Conservation (phyloP, 257 asterid genomes). For the Capsicum chinense region DNA sequence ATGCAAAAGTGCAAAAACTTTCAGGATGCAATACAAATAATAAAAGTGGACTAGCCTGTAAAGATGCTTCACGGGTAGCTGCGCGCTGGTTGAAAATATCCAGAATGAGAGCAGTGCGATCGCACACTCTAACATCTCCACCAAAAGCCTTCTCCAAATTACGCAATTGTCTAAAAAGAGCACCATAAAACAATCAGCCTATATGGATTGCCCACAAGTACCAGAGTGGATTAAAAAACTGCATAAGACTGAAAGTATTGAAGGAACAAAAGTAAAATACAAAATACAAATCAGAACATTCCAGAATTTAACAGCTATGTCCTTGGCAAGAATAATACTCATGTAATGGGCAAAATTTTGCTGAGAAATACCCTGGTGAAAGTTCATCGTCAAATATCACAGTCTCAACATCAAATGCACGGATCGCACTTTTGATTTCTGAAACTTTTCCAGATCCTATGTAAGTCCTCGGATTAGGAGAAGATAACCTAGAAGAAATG, state of each 20-base stretch:
- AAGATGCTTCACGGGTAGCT: slow-evolving; percentile 95
- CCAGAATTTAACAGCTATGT: slow-evolving; percentile 14
- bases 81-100: slow-evolving; percentile 97
- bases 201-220: neutral
- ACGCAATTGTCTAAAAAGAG: slow-evolving; percentile 74
- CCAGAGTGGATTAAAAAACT: neutral
- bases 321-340: slow-evolving; percentile 11
- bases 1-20: slow-evolving; percentile 29
- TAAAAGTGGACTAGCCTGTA: slow-evolving; percentile 58
- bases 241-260: neutral
- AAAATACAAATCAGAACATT: neutral
- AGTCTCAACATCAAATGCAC: slow-evolving; percentile 84
- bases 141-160: slow-evolving; percentile 91
- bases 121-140: slow-evolving; percentile 91
- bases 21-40: slow-evolving; percentile 7
- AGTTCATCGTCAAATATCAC: slow-evolving; percentile 96
- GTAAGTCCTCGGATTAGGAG: slow-evolving; percentile 88
- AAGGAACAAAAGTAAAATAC: neutral
- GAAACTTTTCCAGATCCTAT: slow-evolving; percentile 97
- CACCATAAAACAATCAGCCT: slow-evolving; percentile 30
- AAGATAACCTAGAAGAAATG: slow-evolving; percentile 65
- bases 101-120: slow-evolving; percentile 95
- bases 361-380: slow-evolving; percentile 81
- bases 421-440: slow-evolving; percentile 86
- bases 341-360: neutral